Conservation (phyloP, 371 early-diverging fungal genomes). For the Synchytrium microbalum region DNA sequence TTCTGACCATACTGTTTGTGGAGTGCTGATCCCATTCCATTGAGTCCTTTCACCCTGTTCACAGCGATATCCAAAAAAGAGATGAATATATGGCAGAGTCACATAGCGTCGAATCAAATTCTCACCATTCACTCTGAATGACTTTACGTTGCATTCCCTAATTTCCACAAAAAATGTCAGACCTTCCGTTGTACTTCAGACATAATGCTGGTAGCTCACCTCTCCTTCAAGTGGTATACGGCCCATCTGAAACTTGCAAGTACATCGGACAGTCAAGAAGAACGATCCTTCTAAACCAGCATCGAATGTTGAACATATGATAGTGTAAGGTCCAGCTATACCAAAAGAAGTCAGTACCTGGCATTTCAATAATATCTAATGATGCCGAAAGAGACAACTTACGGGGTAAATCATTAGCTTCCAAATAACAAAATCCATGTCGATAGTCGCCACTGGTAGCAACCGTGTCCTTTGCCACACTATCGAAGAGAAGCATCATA, state of each 20-base stretch:
- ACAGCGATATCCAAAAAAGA: background rate
- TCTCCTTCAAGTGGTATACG: background rate
- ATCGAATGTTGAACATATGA: slow-evolving; percentile 71
- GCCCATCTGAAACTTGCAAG: background rate
- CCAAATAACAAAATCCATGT: background rate
- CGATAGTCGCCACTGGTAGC: background rate
- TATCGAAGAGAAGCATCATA: too few species aligned
- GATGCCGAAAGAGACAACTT: background rate
- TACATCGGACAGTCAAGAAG: slow-evolving; percentile 39
- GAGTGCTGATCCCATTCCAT: background rate
- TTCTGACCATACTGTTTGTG: background rate
- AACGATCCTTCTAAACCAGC: slow-evolving; percentile 61
- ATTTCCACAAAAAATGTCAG: background rate
- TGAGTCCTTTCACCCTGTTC: background rate
- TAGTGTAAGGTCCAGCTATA: slow-evolving; percentile 62
- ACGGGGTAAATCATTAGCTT: background rate
- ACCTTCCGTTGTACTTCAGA: background rate
- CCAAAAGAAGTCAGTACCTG: background rate
- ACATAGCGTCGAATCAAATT: background rate
- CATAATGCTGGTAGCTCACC: background rate
- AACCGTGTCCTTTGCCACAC: background rate
- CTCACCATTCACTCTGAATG: slow-evolving; percentile 1
- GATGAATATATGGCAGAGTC: background rate
- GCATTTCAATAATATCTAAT: background rate
- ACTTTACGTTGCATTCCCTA: background rate